phyloP scores from a whole-genome alignment of 208 protist genomes.

The Leishmania guyanensis region DNA sequence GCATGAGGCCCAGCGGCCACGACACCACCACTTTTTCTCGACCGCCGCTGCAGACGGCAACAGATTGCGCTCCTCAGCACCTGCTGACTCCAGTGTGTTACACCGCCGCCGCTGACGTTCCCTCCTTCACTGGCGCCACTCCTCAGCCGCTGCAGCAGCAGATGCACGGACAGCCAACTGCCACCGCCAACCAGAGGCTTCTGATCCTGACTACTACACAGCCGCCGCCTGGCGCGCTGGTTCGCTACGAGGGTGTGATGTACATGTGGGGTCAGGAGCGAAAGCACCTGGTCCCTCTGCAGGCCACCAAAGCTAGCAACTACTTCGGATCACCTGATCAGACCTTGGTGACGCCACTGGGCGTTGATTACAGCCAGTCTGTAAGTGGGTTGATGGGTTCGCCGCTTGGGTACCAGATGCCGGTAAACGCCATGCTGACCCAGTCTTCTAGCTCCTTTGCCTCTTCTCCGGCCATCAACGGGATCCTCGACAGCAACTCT shows the following conservation, averaged over 20 bases:
- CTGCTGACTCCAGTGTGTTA: not conserved
- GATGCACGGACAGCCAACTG: not conserved
- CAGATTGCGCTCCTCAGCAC: too few relatives aligned
- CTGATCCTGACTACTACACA: constrained; percentile 16
- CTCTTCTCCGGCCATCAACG: not conserved
- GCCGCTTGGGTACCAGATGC: constrained; percentile 9
- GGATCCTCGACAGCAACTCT: not conserved
- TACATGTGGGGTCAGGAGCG: constrained; percentile 20
- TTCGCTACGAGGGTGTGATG: constrained; percentile 21
- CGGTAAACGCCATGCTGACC: constrained; percentile 19
- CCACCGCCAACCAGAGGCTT: not conserved
- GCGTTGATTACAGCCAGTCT: constrained; percentile 7
- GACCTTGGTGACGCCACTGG: constrained; percentile 1
- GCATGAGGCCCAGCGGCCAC: too few relatives aligned
- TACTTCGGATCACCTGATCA: not conserved
- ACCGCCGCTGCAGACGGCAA: too few relatives aligned
- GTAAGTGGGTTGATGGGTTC: not conserved
- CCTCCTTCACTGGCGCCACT: not conserved
- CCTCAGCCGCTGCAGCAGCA: not conserved
- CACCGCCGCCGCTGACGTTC: not conserved
- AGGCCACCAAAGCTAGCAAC: not conserved
- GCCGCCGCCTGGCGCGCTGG: constrained; percentile 18
- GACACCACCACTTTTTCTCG: too few relatives aligned
- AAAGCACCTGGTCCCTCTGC: constrained; percentile 21
- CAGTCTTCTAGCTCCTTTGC: constrained; percentile 22